Evolutionary conservation across 805 yeast genomes (phyloP), one percentile per base, ranked within the genome.

Genomic region (Candida xiaguanensis): DNA sequence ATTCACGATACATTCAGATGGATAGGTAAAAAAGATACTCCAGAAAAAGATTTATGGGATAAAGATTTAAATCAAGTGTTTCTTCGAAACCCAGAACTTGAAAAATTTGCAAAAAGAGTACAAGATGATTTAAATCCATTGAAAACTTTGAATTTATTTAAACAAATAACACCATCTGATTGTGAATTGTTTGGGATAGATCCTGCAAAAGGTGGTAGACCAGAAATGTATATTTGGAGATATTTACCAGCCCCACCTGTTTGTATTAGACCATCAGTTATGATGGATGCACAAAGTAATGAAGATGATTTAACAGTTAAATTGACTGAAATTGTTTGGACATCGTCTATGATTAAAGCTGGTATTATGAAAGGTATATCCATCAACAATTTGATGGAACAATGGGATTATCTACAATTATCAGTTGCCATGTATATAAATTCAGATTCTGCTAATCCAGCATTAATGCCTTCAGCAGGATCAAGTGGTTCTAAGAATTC

Each of bases 181-280:
- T 90, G 96, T 65, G 97, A 91, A 61, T 72, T 93, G 14, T 66
- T 93, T 23, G 99, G 99, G 40, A 79, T 93, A 39, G 93, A 93
- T 54, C 78, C 96, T 1, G 75, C 86, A 3, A 77, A 80, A 50
- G 87, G 89, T 27, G 96, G 97, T 34, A 75, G 97, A 49, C 99
- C 98, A 4, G 98, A 91, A 63, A 87, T 85, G 74, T 93, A 90
- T 59, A 78, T 93, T 28, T 93, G 99, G 99, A 78, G 95, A 56
- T 93, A 90, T 58, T 74, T 93, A 39, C 99, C 99, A 0, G 98
- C 98, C 0, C 99, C 99, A 1, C 99, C 99, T 0, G 97, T 95
- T 14, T 93, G 99, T 72, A 93, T 93, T 40, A 78, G 99, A 49
- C 99, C 99, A 3, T 90, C 98, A 4, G 98, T 93, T 22, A 72